Evolutionary conservation across 768 basidiomycete species (phyloP), one percentile per base, ranked within the genome.

Genomic region (Termitomyces sp.): DNA sequence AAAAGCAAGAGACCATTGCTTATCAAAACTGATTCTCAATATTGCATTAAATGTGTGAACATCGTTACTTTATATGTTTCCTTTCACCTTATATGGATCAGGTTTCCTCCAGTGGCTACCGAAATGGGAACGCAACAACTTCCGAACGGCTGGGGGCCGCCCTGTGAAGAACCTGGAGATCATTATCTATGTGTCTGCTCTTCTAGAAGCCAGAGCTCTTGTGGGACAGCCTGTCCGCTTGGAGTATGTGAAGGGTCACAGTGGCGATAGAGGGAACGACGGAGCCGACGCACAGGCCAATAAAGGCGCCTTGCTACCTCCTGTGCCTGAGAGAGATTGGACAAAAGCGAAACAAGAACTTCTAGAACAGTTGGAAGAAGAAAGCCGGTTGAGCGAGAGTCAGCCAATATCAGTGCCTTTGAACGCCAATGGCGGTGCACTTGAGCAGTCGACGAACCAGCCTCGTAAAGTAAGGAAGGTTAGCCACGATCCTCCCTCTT

Each of bases 1-100:
- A 75, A 70, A 10, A 72, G 74, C 12, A 75, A 77, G 46, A 78
- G 69, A 29, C 76, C 83, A 0, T 72, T 98, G 2, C 64, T 90
- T 49, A 90, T 97, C 64, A 88, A 87, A 63, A 87, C 91, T 0
- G 95, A 98, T 70, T 97, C 94, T 0, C 72, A 82, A 46, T 97
- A 97, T 65, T 85, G 85, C 1, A 92, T 93, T 4, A 72, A 83
- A 49, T 94, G 94, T 94, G 59, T 55, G 73, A 67, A 13, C 46
- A 36, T 47, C 36, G 26, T 24, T 24, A 57, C 27, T 56, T 29
- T 52, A 6, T 46, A 7, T 29, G 64, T 49, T 67, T 46, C 13
- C n/a, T 37, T 34, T n/a, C 37, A 41, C 26, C 37, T 52, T 29
- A 52, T 46, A 6, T 44, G 14, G 18, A 22, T 41, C 64, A 94